Base-by-base conservation (phyloP, 768 basidiomycete genomes). In the Pleurotus sapidus region DNA sequence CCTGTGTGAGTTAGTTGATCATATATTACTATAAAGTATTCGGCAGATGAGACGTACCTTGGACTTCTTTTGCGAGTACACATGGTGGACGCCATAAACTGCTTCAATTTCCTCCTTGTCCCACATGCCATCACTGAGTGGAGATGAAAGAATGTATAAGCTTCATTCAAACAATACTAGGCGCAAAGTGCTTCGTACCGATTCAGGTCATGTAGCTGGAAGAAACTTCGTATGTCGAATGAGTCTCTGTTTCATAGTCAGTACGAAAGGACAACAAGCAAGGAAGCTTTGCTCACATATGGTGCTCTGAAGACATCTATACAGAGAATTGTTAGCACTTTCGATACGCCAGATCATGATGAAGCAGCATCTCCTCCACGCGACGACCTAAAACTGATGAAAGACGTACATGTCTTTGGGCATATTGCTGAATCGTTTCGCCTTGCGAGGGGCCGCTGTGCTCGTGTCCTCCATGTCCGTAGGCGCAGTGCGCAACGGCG, bases 1-100 rank as follows among this genome's bases (percentile, higher is more conserved):
- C 89, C 84, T 90, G 60, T 9, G 56, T 3, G 46, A 25, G 18
- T 27, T n/a, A 48, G 34, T 49, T 6, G 57, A 45, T 42, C 39
- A 46, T 34, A 5, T 37, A 38, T 56, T 14, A 34, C 18, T 45
- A 45, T 0, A 24, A 5, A 18, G 15, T 17, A 2, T 12, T 27
- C 6, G 11, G 20, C n/a, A 12, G 34, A 46, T 47, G 42, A 37
- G 4, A 25, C 57, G 23, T 57, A 82, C 89, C 79, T 84, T 87
- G 30, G 87, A 91, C 72, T 88, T 84, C 74, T 88, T 88, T 76
- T 87, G 87, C 45, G 88, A 90, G 68, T 89, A 92, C 57, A 93
- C 80, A 66, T 98, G 95, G 70, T 97, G 94, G 6, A 98, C 89
- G 54, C 96, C 96, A 63, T 99, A 99, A 39, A 99, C 86, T 17